These are phyloP conservation scores for Aspergillus pseudonomiae DNA, from an alignment of 2,329 filamentous ascomycete genomes.

Conservation along the genomic window DNA sequence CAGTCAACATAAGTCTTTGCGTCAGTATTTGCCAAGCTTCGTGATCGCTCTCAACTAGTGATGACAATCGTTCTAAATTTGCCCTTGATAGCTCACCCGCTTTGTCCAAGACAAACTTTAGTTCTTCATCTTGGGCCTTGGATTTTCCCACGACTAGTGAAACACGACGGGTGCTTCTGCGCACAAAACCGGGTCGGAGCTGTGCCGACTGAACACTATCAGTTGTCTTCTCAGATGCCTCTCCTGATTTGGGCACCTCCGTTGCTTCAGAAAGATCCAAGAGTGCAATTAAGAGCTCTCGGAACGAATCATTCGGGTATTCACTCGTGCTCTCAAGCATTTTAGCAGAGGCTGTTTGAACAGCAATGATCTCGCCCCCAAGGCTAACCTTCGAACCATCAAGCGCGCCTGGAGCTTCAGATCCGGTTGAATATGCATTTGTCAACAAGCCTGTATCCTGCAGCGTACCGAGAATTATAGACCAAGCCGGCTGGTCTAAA, in stretches of 20 bases:
- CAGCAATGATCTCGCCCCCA: conserved; percentile 78
- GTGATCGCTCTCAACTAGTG: conserved; percentile 61
- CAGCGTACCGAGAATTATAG: conserved; percentile 86
- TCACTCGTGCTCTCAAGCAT: conserved; percentile 91
- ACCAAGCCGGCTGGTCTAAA: conserved; percentile 75
- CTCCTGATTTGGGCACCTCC: conserved; percentile 50
- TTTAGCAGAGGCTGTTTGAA: conserved; percentile 82
- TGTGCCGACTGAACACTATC: conserved; percentile 38
- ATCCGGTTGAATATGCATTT: conserved; percentile 45
- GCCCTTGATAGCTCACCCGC: conserved; percentile 72
- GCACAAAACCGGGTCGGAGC: conserved; percentile 32
- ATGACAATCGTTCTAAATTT: conserved; percentile 74
- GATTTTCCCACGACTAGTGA: conserved; percentile 45
- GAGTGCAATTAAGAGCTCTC: conserved; percentile 74
- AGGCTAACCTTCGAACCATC: conserved; percentile 65
- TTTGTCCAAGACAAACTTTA: conserved; percentile 67
- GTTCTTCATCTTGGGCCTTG: conserved; percentile 47
- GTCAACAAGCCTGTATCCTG: conserved; percentile 91
- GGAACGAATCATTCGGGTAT: conserved; percentile 81
- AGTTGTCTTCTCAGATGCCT: conserved; percentile 57
- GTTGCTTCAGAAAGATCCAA: conserved; percentile 65
- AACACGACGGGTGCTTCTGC: conserved; percentile 44
- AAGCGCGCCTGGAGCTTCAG: conserved; percentile 37
- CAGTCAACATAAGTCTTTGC: conserved; percentile 54
- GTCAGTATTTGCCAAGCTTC: conserved; percentile 78